A percentile compares a stretch with the other conserved stretches of the same genome.
These are phyloP conservation scores for Panaeolus cyanescens DNA, from an alignment of 768 basidiomycete genomes.

Conservation along the genomic window DNA sequence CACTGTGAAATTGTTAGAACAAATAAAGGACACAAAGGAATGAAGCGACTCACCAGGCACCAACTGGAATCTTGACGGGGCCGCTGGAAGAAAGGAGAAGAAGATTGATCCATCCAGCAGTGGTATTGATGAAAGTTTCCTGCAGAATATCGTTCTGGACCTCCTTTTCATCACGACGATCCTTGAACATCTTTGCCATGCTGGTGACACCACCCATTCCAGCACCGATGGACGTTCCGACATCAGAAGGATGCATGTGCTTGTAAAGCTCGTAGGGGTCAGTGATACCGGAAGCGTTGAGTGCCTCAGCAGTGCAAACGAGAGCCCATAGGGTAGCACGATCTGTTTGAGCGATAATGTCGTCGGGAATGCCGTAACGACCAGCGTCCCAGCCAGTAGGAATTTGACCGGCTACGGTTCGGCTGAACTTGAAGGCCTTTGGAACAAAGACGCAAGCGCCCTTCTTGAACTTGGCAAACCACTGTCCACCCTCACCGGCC, in stretches of 20 bases:
- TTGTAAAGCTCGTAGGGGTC: conserved; percentile 99
- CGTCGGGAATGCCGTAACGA: conserved; percentile 95
- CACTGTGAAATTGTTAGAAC: conserved; percentile 45
- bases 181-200: conserved; percentile 97
- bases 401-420: conserved; percentile 93
- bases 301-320: conserved; percentile 91
- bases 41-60: conserved; percentile 75
- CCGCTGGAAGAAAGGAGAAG: conserved; percentile 94
- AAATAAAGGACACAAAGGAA: conserved; percentile 2
- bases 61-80: conserved; percentile 98
- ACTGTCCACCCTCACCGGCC: conserved; percentile 90
- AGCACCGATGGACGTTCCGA: conserved; percentile 91
- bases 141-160: conserved; percentile 98
- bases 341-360: conserved; percentile 94
- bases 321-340: conserved; percentile 94
- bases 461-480: conserved; percentile 99
- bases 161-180: conserved; percentile 96
- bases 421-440: conserved; percentile 93
- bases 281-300: conserved; percentile 95
- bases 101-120: conserved; percentile 97
- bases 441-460: conserved; percentile 92
- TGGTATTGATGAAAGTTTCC: conserved; percentile 99
- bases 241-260: conserved; percentile 94
- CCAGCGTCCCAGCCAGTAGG: conserved; percentile 98
- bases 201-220: conserved; percentile 97